phyloP scores from a whole-genome alignment of 129 eudicot genomes.

The Tagetes erecta region DNA sequence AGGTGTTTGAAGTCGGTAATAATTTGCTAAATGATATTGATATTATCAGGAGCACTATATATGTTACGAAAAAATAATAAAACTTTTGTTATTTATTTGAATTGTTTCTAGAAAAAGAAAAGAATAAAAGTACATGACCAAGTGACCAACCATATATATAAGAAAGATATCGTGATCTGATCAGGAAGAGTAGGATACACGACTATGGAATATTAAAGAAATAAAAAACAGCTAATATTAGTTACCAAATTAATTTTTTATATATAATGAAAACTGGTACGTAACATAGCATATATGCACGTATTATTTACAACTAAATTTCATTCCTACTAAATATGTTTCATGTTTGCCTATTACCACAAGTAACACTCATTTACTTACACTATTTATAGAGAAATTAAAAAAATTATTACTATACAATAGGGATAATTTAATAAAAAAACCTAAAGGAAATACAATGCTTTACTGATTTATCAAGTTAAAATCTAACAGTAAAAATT shows the following conservation, averaged over 20 bases:
- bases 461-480: no score
- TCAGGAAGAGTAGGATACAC: conserved; percentile 34
- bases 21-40: neutral
- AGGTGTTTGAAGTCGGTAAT: neutral
- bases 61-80: neutral
- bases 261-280: conserved; percentile 20
- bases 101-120: conserved; percentile 11
- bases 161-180: conserved; percentile 15
- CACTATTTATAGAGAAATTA: neutral
- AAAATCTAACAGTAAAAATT: no score
- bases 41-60: neutral
- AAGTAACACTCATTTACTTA: neutral
- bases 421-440: no score
- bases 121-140: conserved; percentile 18
- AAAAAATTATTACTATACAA: neutral
- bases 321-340: neutral
- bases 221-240: conserved; percentile 20
- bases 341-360: neutral
- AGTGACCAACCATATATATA: conserved; percentile 30
- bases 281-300: conserved; percentile 36
- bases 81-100: neutral
- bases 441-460: no score
- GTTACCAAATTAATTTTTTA: conserved; percentile 24
- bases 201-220: conserved; percentile 24
- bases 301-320: conserved; percentile 22